Evolutionary conservation across 1,139 yeast genomes (phyloP).

Genomic region (Candida albicans): DNA sequence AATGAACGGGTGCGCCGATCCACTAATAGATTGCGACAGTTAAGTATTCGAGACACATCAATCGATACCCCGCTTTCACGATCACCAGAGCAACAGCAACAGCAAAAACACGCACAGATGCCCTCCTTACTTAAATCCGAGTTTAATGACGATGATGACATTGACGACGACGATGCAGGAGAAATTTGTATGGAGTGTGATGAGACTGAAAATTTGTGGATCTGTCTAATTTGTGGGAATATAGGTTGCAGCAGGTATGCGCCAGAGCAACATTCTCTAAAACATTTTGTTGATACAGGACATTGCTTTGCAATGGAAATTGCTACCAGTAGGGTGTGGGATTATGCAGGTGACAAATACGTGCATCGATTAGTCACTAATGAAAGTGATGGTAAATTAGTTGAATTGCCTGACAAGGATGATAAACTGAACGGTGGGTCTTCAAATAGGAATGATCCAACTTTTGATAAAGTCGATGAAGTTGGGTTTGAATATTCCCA

Average conservation of each 20-base stretch:
- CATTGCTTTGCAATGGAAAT: constrained; percentile 95
- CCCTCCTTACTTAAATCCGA: constrained; percentile 3
- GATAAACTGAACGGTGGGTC: constrained; percentile 8
- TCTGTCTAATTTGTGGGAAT: constrained; percentile 48
- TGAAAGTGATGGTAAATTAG: constrained; percentile 82
- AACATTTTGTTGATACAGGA: constrained; percentile 73
- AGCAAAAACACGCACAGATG: not conserved
- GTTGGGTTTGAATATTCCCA: constrained; percentile 80
- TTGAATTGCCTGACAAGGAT: constrained; percentile 56
- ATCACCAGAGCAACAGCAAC: not conserved
- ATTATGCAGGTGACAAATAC: constrained; percentile 87
- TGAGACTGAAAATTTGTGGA: constrained; percentile 37
- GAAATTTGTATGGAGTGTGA: constrained; percentile 41
- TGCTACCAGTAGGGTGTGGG: constrained; percentile 88
- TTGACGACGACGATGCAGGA: constrained; percentile 20
- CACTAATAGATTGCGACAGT: constrained; percentile 35
- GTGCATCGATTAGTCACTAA: constrained; percentile 86
- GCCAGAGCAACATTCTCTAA: constrained; percentile 76
- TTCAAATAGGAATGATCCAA: constrained; percentile 5
- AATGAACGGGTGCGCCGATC: constrained; percentile 38
- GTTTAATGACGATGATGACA: constrained; percentile 17
- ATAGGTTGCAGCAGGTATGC: constrained; percentile 66
- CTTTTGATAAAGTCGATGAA: constrained; percentile 43
- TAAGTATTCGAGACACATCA: constrained; percentile 16
- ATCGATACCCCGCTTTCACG: constrained; percentile 2